Percentiles rank a stretch among this genome's conserved stretches.
Conservation (phyloP, 148 eudicot species). For the Rhododendron ovatum region DNA sequence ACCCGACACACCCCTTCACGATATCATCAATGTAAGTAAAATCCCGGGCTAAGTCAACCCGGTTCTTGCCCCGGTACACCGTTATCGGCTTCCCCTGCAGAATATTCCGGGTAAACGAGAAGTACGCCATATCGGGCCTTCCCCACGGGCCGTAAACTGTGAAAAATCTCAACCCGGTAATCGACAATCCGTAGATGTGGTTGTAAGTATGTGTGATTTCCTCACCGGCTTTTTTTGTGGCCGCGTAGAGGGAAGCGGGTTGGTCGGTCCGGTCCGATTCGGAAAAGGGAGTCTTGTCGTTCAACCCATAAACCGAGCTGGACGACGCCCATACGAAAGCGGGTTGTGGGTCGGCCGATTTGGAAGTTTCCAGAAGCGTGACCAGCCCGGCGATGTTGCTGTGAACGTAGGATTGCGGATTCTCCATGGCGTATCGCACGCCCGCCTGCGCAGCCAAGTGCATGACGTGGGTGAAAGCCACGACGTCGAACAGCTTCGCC, state of each 20-base stretch:
- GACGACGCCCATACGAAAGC: constrained; percentile 79
- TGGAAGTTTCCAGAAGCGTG: constrained; percentile 51
- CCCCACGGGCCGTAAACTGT: constrained; percentile 91
- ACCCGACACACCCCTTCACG: constrained; percentile 65
- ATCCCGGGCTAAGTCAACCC: constrained; percentile 59
- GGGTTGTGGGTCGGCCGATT: constrained; percentile 59
- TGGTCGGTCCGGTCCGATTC: constrained; percentile 65
- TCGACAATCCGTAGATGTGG: constrained; percentile 68
- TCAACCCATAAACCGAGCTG: constrained; percentile 80
- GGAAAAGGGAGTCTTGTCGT: constrained; percentile 60
- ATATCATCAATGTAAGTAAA: constrained; percentile 77
- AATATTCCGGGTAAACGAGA: constrained; percentile 56
- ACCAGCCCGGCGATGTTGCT: constrained; percentile 74
- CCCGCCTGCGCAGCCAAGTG: constrained; percentile 85
- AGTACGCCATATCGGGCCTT: constrained; percentile 84
- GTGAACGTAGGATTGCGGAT: constrained; percentile 61
- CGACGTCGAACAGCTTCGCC: constrained; percentile 46
- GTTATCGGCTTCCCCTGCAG: constrained; percentile 66
- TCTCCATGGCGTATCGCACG: constrained; percentile 70
- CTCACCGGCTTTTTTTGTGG: constrained; percentile 78
- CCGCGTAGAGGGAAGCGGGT: constrained; percentile 78
- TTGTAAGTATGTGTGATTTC: constrained; percentile 69
- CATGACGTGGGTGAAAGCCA: constrained; percentile 61
- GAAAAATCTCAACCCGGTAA: constrained; percentile 68
- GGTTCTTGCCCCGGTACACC: constrained; percentile 54